Conservation (phyloP, 2,329 filamentous ascomycete species). For the Colletotrichum sp. region DNA sequence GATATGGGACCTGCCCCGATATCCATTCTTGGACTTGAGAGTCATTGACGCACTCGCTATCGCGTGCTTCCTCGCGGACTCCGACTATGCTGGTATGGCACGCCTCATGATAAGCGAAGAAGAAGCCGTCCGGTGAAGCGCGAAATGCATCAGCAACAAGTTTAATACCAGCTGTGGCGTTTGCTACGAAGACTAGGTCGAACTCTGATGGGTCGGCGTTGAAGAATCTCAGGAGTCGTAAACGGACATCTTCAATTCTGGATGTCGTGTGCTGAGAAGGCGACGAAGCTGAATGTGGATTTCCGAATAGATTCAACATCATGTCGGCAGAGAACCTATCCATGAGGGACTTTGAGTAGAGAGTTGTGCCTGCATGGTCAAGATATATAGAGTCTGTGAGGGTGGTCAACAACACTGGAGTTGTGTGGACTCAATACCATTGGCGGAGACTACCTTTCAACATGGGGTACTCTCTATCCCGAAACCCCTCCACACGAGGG, state of each 20-base stretch:
- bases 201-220: constrained; percentile 82
- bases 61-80: constrained; percentile 71
- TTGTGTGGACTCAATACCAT: not conserved
- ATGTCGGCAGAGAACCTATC: constrained; percentile 82
- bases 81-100: constrained; percentile 89
- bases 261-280: constrained; percentile 80
- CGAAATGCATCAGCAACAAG: constrained; percentile 81
- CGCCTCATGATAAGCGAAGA: constrained; percentile 83
- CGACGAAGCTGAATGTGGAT: constrained; percentile 86
- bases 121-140: constrained; percentile 72
- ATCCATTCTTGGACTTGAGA: constrained; percentile 71
- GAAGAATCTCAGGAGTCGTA: constrained; percentile 77
- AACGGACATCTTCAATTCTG: constrained; percentile 76
- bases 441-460: constrained; percentile 57
- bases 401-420: constrained; percentile 11
- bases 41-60: constrained; percentile 72
- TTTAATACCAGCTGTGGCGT: constrained; percentile 91
- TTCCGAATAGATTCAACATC: constrained; percentile 81
- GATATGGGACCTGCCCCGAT: constrained; percentile 36
- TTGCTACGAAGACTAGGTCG: constrained; percentile 89
- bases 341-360: constrained; percentile 81
- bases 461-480: constrained; percentile 71
- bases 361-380: constrained; percentile 93
- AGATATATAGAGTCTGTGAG: constrained; percentile 77
- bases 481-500: constrained; percentile 60